phyloP scores from a whole-genome alignment of 2,329 filamentous ascomycete species.

The Aspergillus felis region DNA sequence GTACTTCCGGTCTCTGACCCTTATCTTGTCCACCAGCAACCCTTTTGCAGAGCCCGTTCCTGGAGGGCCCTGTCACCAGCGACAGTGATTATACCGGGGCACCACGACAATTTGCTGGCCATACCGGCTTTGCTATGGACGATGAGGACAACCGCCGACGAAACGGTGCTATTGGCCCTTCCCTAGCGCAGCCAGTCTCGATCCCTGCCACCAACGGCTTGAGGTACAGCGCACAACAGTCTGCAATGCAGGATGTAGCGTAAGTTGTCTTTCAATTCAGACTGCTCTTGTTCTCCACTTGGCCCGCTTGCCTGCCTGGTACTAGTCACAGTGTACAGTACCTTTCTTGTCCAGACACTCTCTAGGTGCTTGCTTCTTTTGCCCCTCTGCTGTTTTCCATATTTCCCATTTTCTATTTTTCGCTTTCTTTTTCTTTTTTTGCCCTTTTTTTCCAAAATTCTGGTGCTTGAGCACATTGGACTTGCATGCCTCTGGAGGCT shows the following conservation, averaged over 20 bases:
- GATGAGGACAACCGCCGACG: constrained; percentile 49
- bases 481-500: constrained; percentile 24
- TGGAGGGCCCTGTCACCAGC: constrained; percentile 37
- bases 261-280: constrained; percentile 49
- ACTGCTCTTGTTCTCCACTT: constrained; percentile 31
- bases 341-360: constrained; percentile 30
- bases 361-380: constrained; percentile 17
- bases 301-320: constrained; percentile 18
- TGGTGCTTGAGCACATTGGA: constrained; percentile 11
- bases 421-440: neutral
- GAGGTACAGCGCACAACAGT: constrained; percentile 51
- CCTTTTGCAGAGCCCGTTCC: constrained; percentile 33
- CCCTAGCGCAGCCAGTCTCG: constrained; percentile 42
- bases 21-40: constrained; percentile 23
- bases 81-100: constrained; percentile 38
- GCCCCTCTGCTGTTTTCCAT: constrained; percentile 19
- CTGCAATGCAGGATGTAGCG: constrained; percentile 50
- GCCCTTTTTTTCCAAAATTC: neutral
- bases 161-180: constrained; percentile 47
- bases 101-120: constrained; percentile 32
- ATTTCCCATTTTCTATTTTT: neutral
- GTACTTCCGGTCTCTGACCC: constrained; percentile 18
- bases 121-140: constrained; percentile 33
- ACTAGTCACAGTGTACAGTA: constrained; percentile 25
- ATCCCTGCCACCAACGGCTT: constrained; percentile 46